Percentiles rank a stretch among this genome's conserved stretches.
Conservation (phyloP, 306 rosid genomes). For the Canavalia ensiformis region DNA sequence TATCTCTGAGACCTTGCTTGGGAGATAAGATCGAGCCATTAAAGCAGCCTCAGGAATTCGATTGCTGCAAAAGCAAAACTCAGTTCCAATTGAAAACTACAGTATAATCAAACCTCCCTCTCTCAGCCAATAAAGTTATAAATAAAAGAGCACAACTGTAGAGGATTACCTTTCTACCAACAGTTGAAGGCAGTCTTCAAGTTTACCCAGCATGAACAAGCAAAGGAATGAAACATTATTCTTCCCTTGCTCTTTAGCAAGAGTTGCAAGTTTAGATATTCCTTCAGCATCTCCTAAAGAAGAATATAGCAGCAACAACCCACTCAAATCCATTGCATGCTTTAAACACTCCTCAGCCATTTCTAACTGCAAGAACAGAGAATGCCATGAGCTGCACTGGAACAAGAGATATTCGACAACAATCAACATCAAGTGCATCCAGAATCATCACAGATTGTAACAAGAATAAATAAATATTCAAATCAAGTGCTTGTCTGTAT, state of each 20-base stretch:
- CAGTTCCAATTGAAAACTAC: slow-evolving; percentile 10
- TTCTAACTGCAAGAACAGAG: slow-evolving; percentile 79
- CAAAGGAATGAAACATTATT: slow-evolving; percentile 97
- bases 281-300: slow-evolving; percentile 99
- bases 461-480: slow-evolving; percentile 26
- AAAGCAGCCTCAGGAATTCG: slow-evolving; percentile 99
- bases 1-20: slow-evolving; percentile 96
- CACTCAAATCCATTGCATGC: slow-evolving; percentile 96
- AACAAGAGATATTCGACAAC: slow-evolving; percentile 24
- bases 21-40: slow-evolving; percentile 99
- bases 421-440: slow-evolving; percentile 38
- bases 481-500: background rate
- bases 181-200: slow-evolving; percentile 97
- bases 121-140: slow-evolving; percentile 9
- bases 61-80: slow-evolving; percentile 68
- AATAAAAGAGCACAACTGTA: slow-evolving; percentile 20
- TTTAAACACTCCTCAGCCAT: slow-evolving; percentile 98
- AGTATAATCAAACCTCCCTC: slow-evolving; percentile 24
- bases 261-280: slow-evolving; percentile 80
- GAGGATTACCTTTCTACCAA: slow-evolving; percentile 85
- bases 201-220: slow-evolving; percentile 93
- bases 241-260: slow-evolving; percentile 99
- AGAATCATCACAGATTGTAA: background rate
- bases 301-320: slow-evolving; percentile 94
- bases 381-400: slow-evolving; percentile 46